These are phyloP conservation scores for Pisolithus marmoratus DNA, from an alignment of 768 basidiomycete species.

Conservation along the genomic window DNA sequence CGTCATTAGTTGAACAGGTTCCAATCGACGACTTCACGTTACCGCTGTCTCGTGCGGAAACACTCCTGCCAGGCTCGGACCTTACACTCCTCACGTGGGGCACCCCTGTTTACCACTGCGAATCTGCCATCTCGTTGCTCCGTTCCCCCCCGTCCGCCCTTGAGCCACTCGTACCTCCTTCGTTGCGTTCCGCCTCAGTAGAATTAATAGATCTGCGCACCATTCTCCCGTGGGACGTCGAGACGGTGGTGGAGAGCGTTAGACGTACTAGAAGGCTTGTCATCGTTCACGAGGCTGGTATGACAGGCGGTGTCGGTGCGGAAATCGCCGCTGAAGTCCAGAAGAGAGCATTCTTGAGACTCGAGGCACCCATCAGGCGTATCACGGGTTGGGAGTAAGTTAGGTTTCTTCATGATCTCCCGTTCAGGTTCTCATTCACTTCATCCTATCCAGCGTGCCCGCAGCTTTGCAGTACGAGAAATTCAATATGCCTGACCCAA, in stretches of 20 bases:
- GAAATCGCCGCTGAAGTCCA: slow-evolving; percentile 92
- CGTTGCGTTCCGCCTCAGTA: slow-evolving; percentile 62
- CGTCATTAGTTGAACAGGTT: slow-evolving; percentile 74
- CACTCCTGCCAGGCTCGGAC: slow-evolving; percentile 67
- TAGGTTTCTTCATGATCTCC: not conserved
- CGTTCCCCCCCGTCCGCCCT: slow-evolving; percentile 59
- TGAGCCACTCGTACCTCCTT: slow-evolving; percentile 56
- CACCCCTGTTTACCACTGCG: slow-evolving; percentile 89
- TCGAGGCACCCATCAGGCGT: slow-evolving; percentile 82
- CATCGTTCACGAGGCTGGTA: slow-evolving; percentile 88
- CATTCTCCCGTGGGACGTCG: slow-evolving; percentile 84
- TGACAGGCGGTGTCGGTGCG: slow-evolving; percentile 81
- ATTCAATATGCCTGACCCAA: slow-evolving; percentile 84
- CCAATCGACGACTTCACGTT: slow-evolving; percentile 82
- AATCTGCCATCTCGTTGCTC: slow-evolving; percentile 74
- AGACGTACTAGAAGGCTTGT: slow-evolving; percentile 79
- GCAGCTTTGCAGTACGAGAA: slow-evolving; percentile 84
- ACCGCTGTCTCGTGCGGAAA: slow-evolving; percentile 80
- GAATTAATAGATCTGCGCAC: slow-evolving; percentile 91
- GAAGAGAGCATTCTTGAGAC: slow-evolving; percentile 79
- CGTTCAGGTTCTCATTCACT: not conserved
- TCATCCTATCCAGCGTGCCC: slow-evolving; percentile 52
- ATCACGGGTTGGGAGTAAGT: slow-evolving; percentile 95
- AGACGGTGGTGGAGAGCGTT: slow-evolving; percentile 77
- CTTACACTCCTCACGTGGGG: slow-evolving; percentile 91